These are phyloP conservation scores for Plasmodium inui DNA, from an alignment of 169 alveolate species.

Conservation along the genomic window DNA sequence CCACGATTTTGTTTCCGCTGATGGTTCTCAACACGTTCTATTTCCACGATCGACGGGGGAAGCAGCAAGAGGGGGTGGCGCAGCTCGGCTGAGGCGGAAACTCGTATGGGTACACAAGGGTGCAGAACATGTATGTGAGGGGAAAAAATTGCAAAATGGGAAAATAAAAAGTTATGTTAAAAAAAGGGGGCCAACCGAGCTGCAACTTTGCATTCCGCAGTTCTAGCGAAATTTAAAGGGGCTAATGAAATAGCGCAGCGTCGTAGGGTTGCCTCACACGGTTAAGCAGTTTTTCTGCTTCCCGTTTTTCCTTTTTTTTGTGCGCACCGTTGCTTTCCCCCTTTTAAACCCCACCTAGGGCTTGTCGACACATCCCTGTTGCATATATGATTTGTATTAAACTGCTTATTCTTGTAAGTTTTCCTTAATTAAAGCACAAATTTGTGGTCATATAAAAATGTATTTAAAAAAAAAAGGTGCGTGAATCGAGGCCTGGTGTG, in stretches of 20 bases:
- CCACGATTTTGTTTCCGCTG: conserved; percentile 95
- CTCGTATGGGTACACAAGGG: not conserved
- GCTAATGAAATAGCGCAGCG: not conserved
- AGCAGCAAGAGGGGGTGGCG: not conserved
- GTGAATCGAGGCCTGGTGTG: not conserved
- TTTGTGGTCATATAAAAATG: not conserved
- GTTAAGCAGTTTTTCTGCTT: not conserved
- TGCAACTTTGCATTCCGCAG: not conserved
- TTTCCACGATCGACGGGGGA: conserved; percentile 76
- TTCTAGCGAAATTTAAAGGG: not conserved
- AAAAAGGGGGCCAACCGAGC: not conserved
- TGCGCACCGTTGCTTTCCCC: not conserved
- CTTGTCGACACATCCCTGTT: not conserved
- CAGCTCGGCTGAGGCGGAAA: not conserved
- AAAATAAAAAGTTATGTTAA: not conserved
- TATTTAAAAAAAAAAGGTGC: not conserved
- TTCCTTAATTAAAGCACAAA: conserved; percentile 7
- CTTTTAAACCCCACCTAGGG: not conserved
- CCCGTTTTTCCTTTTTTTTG: not conserved
- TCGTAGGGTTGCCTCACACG: not conserved
- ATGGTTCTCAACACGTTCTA: conserved; percentile 95
- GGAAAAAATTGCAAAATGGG: not conserved
- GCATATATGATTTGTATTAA: not conserved
- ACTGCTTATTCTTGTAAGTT: not conserved
- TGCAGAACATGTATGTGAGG: not conserved